Conservation (phyloP, 345 rosid species). For the Toxicodendron radicans region DNA sequence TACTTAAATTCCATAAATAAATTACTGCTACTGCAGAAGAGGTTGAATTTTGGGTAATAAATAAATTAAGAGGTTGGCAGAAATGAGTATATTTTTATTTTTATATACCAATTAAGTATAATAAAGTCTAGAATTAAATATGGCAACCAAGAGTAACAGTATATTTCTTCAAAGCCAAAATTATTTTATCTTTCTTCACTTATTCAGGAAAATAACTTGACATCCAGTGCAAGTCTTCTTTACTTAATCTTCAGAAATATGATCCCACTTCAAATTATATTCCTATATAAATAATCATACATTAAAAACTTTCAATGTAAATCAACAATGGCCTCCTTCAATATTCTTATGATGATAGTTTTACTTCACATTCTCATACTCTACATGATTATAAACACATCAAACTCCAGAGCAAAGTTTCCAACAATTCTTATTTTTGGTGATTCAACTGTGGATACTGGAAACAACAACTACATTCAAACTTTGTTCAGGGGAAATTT, state of each 20-base stretch:
- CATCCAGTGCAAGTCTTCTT: not conserved
- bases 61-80: no score
- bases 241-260: no score
- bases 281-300: no score
- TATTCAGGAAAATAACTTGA: not conserved
- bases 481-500: constrained; percentile 30
- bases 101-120: no score
- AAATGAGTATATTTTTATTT: no score
- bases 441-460: constrained; percentile 27
- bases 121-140: no score
- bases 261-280: no score
- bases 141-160: not conserved
- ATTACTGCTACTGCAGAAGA: no score
- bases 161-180: not conserved
- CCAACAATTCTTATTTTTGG: constrained; percentile 21
- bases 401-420: not conserved
- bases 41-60: no score
- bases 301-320: not conserved
- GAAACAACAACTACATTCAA: constrained; percentile 27
- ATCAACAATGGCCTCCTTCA: constrained; percentile 3
- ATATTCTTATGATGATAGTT: not conserved
- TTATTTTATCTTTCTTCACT: not conserved
- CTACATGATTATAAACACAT: not conserved
- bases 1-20: no score
- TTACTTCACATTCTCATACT: not conserved